Conservation (phyloP, 1,284 basidiomycete species). For the Phylloporus gajari region DNA sequence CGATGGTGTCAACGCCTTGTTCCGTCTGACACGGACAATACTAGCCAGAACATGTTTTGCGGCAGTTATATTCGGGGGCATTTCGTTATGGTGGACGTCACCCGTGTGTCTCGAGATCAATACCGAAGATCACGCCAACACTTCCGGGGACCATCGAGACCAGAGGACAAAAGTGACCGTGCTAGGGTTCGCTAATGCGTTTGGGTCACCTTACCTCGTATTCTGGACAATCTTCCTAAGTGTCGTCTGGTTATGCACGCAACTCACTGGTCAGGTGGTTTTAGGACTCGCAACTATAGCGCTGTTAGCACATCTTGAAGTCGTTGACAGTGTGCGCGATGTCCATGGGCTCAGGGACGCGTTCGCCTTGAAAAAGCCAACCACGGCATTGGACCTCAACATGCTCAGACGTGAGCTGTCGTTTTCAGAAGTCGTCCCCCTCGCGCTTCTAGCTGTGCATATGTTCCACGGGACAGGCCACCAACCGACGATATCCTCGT, state of each 20-base stretch:
- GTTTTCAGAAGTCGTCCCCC: slow-evolving; percentile 76
- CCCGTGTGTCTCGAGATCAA: slow-evolving; percentile 79
- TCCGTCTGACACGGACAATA: slow-evolving; percentile 68
- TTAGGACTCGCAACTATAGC: slow-evolving; percentile 73
- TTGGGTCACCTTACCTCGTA: slow-evolving; percentile 87
- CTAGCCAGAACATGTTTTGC: slow-evolving; percentile 70
- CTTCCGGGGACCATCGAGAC: neutral
- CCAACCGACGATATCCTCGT: slow-evolving; percentile 87
- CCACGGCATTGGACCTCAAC: slow-evolving; percentile 39
- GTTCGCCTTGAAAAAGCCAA: slow-evolving; percentile 58
- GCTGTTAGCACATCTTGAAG: slow-evolving; percentile 77
- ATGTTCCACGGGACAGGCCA: slow-evolving; percentile 92
- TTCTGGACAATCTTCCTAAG: slow-evolving; percentile 78
- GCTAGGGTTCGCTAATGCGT: slow-evolving; percentile 90
- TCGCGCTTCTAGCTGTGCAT: slow-evolving; percentile 81
- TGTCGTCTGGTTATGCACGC: slow-evolving; percentile 69
- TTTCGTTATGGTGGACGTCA: slow-evolving; percentile 73
- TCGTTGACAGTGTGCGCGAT: slow-evolving; percentile 84
- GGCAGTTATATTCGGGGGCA: slow-evolving; percentile 62
- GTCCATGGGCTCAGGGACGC: slow-evolving; percentile 65
- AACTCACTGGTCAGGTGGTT: slow-evolving; percentile 85
- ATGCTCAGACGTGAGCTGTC: slow-evolving; percentile 25
- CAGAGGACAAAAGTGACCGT: slow-evolving; percentile 68
- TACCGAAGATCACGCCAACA: slow-evolving; percentile 33
- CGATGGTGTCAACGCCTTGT: slow-evolving; percentile 41